These are phyloP conservation scores for Entomortierella lignicola DNA, from an alignment of 192 early-diverging fungal genomes.

Conservation along the genomic window DNA sequence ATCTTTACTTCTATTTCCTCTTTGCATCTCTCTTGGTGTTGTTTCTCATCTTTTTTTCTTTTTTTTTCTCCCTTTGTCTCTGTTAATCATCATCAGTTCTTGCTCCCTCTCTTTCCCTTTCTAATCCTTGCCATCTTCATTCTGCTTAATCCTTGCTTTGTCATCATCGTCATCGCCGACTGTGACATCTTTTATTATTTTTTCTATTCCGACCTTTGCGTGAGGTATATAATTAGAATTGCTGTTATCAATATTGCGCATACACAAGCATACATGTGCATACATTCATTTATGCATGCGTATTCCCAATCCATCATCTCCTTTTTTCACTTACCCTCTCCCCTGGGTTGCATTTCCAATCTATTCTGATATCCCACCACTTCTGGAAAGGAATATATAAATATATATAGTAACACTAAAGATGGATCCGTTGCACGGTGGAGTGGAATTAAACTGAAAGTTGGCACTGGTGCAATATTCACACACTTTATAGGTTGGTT, in stretches of 20 bases:
- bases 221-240: constrained; percentile 10
- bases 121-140: not conserved
- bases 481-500: no score
- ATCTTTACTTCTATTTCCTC: not conserved
- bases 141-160: not conserved
- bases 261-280: not conserved
- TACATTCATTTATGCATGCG: not conserved
- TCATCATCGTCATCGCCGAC: not conserved
- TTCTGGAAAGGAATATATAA: no score
- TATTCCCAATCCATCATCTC: not conserved
- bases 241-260: no score
- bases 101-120: not conserved
- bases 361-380: no score
- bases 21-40: constrained; percentile 1
- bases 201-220: not conserved
- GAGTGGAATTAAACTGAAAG: no score
- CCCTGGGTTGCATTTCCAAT: no score
- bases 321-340: not conserved
- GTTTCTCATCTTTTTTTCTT: constrained; percentile 8
- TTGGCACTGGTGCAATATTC: no score
- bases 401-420: no score
- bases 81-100: not conserved
- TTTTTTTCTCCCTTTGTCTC: not conserved
- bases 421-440: no score
- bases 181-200: not conserved